phyloP scores from a whole-genome alignment of 2,329 filamentous ascomycete genomes.

The Uncinocarpus reesii region DNA sequence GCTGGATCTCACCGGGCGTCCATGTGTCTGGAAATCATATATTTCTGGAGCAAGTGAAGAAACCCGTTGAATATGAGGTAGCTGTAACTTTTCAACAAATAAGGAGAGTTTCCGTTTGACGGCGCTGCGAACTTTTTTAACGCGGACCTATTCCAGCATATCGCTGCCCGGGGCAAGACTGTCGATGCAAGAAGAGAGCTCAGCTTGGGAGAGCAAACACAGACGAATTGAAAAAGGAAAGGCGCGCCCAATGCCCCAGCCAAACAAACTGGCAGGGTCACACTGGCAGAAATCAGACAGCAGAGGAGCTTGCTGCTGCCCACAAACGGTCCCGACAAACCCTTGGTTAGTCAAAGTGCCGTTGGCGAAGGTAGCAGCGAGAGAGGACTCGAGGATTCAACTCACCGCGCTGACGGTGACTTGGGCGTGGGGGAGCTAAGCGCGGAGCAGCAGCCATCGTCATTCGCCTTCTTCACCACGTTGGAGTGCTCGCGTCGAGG shows the following conservation, averaged over 20 bases:
- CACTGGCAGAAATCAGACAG: neutral
- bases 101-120: no score
- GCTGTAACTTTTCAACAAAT: conserved; percentile 1
- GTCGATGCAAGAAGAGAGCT: neutral
- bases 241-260: neutral
- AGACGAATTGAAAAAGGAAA: neutral
- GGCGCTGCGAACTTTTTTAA: no score
- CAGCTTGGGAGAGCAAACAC: neutral
- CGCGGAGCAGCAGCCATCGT: conserved; percentile 3
- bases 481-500: conserved; percentile 6
- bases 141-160: conserved; percentile 9
- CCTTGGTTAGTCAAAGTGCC: conserved; percentile 1
- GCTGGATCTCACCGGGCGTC: neutral
- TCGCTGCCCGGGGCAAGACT: neutral
- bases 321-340: neutral
- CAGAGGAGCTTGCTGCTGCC: neutral
- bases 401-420: neutral
- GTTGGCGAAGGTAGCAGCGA: conserved; percentile 4
- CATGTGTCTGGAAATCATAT: neutral
- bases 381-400: neutral
- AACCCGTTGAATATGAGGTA: neutral
- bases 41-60: neutral
- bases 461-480: neutral
- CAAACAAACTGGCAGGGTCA: conserved; percentile 5
- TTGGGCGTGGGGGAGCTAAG: neutral